Percentiles rank a stretch among this genome's conserved stretches.
phyloP scores from a whole-genome alignment of 2,329 filamentous ascomycete species.

The Hymenotorrendiella dingleyae region DNA sequence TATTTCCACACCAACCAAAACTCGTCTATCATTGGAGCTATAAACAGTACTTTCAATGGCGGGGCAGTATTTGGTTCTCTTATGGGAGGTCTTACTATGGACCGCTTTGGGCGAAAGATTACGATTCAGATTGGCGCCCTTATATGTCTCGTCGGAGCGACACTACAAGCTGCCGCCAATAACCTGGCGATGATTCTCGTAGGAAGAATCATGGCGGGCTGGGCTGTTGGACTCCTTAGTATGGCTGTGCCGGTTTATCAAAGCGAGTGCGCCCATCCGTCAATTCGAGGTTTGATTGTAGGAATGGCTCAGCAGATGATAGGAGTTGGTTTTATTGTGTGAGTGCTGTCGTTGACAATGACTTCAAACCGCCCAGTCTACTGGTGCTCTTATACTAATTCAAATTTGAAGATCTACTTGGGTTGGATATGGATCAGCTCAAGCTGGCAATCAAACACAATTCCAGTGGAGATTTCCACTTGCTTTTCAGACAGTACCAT shows the following conservation, averaged over 20 bases:
- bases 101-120: constrained; percentile 49
- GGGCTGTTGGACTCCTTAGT: constrained; percentile 52
- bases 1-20: constrained; percentile 31
- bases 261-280: constrained; percentile 58
- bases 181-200: constrained; percentile 50
- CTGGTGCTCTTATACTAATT: constrained; percentile 19
- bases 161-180: constrained; percentile 52
- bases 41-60: constrained; percentile 60
- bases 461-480: constrained; percentile 27
- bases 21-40: constrained; percentile 40
- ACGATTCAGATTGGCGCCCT: constrained; percentile 53
- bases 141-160: constrained; percentile 55
- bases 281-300: constrained; percentile 56
- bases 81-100: constrained; percentile 45
- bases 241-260: constrained; percentile 65
- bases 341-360: constrained; percentile 7
- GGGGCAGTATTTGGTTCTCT: constrained; percentile 43
- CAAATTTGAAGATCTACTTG: constrained; percentile 45
- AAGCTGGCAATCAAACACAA: constrained; percentile 10
- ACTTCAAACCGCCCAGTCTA: not conserved
- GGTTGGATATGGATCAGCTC: constrained; percentile 47
- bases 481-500: constrained; percentile 60
- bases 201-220: constrained; percentile 51
- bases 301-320: constrained; percentile 61
- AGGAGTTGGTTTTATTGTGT: constrained; percentile 46